A percentile compares a stretch with the other conserved stretches of the same genome.
phyloP scores from a whole-genome alignment of 768 basidiomycete species.

The Cystofilobasidium ferigula region DNA sequence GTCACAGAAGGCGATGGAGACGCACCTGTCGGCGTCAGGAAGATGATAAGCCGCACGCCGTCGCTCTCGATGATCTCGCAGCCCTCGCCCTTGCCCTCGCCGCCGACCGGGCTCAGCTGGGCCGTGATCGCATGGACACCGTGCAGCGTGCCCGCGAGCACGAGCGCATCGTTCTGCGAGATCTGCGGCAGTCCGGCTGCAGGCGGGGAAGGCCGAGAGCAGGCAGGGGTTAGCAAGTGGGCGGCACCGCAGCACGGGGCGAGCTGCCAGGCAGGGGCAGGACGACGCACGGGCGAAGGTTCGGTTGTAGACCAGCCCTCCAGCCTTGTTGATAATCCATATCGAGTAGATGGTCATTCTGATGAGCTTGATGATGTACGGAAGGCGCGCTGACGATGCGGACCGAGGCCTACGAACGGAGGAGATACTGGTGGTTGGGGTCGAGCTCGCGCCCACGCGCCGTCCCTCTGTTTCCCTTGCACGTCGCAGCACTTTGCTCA shows the following conservation, averaged over 20 bases:
- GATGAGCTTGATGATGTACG: background rate
- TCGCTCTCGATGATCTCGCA: constrained; percentile 94
- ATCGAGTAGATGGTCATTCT: constrained; percentile 33
- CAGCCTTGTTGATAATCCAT: constrained; percentile 90
- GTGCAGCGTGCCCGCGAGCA: constrained; percentile 90
- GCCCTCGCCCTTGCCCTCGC: constrained; percentile 28
- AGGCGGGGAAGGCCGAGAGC: background rate
- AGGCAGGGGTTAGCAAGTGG: background rate
- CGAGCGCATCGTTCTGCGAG: constrained; percentile 87
- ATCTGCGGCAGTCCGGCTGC: constrained; percentile 82
- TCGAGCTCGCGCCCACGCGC: background rate
- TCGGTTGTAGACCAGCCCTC: constrained; percentile 78
- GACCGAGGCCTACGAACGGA: no score
- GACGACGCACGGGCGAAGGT: constrained; percentile 11
- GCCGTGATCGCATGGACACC: constrained; percentile 98
- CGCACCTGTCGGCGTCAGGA: constrained; percentile 78
- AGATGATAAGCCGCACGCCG: constrained; percentile 83
- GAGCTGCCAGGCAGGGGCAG: background rate
- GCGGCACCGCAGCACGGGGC: background rate
- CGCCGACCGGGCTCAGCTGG: constrained; percentile 61
- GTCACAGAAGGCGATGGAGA: constrained; percentile 19
- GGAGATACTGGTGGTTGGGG: no score
- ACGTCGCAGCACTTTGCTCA: no score
- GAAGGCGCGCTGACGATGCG: background rate
- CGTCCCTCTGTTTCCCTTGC: no score